phyloP scores from a whole-genome alignment of 2,329 filamentous ascomycete genomes.

The Penicillium oxalicum region DNA sequence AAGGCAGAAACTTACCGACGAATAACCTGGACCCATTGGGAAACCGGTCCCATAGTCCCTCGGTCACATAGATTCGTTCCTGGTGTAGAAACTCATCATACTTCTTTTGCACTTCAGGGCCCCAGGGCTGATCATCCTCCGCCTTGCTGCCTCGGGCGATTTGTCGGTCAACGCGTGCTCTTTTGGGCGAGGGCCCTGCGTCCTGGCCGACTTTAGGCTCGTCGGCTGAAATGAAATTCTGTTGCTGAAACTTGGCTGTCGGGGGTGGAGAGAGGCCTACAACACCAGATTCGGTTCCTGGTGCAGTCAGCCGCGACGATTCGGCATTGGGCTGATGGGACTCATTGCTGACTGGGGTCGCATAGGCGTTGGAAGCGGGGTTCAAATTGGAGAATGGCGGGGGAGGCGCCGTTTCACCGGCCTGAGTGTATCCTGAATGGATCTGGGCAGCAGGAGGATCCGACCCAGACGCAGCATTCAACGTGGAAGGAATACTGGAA shows the following conservation, averaged over 20 bases:
- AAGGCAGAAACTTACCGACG: conserved; percentile 37
- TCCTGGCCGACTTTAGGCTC: conserved; percentile 22
- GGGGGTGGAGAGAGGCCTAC: conserved; percentile 38
- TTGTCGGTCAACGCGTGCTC: conserved; percentile 24
- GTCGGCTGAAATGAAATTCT: conserved; percentile 17
- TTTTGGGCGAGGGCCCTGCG: conserved; percentile 17
- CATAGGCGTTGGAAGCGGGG: conserved; percentile 23
- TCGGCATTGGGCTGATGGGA: conserved; percentile 23
- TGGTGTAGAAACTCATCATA: conserved; percentile 48
- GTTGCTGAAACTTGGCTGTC: conserved; percentile 38
- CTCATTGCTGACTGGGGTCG: conserved; percentile 33
- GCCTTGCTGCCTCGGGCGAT: conserved; percentile 17
- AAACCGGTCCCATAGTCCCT: conserved; percentile 49
- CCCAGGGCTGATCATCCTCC: conserved; percentile 43
- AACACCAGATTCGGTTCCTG: conserved; percentile 31
- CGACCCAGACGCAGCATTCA: conserved; percentile 27
- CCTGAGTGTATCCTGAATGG: conserved; percentile 34
- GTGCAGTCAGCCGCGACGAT: conserved; percentile 26
- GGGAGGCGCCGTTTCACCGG: conserved; percentile 38
- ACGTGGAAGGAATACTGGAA: conserved; percentile 10
- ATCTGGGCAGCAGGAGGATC: conserved; percentile 43
- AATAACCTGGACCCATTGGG: conserved; percentile 45
- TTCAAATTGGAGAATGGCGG: conserved; percentile 26
- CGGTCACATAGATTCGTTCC: conserved; percentile 47
- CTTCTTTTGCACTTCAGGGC: conserved; percentile 44